Base-by-base conservation (phyloP, 1,284 basidiomycete genomes). In the Ganoderma resinaceum region DNA sequence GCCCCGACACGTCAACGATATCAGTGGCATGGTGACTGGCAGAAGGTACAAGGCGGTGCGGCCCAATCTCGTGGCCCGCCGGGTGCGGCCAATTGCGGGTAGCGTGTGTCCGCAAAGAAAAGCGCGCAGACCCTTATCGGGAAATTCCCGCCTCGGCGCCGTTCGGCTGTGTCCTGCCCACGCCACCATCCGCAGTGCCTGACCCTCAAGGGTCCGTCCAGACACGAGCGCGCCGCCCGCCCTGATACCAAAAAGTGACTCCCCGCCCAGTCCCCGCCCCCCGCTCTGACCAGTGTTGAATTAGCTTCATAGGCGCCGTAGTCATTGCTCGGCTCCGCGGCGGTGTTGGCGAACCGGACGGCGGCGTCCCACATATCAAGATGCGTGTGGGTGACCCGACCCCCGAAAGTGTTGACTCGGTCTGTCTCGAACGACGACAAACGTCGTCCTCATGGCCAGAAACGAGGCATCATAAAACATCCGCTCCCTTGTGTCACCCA, bases 91-190 rank as follows among this genome's bases (percentile, higher is more conserved):
- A 42, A 8, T 29, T 37, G 20, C 38, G 59, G 59, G 59, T 61
- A 40, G 40, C 59, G 59, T 61, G 59, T 31, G 59, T 20, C 14
- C 16, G 14, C 9, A n/a, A 2, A 14, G 37, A 4, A 23, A 29
- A 7, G 26, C 14, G 59, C 23, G 52, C 3, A 14, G 52, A 14
- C 12, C 59, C 23, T 43, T 31, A 40, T 61, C 9, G 38, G 59
- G 59, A 6, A 43, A 61, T 61, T 61, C 59, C 59, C 59, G 59
- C 35, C 59, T 29, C 9, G 46, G 7, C 46, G n/a, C 46, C n/a
- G 6, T n/a, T 46, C 12, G 49, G 12, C 49, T 31, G 2, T 3
- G 26, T 26, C 52, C 3, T 2, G 1, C 3, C 52, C 7, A 20
- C 52, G 52, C 52, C 52, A 18, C 46, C 46, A 4, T 49, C 46